Evolutionary conservation across 176 grass and related monocot species (phyloP).

Genomic region (Lolium multiflorum): DNA sequence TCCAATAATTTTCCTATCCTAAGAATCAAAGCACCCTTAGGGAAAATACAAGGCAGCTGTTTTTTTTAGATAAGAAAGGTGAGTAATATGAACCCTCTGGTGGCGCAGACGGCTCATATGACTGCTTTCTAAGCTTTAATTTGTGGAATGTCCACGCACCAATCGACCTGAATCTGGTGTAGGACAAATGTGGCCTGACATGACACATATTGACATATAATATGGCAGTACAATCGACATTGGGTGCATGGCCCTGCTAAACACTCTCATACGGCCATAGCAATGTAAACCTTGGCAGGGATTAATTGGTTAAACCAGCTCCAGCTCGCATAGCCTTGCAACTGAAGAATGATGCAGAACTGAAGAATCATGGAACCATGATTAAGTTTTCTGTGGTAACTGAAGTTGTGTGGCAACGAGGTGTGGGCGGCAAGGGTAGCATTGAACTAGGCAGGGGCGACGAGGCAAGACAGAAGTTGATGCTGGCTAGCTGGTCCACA

Average conservation of each 20-base stretch:
- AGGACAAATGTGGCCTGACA: not conserved
- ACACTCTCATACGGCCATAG: not conserved
- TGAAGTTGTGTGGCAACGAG: conserved; percentile 21
- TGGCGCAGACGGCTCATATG: no score
- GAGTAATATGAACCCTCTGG: no score
- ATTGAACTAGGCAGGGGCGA: conserved; percentile 25
- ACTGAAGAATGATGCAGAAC: not conserved
- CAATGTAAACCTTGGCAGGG: not conserved
- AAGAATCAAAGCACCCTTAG: no score
- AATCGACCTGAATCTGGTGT: no score
- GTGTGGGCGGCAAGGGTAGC: conserved; percentile 29
- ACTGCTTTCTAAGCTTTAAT: no score
- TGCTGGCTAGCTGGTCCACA: conserved; percentile 33
- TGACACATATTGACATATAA: conserved; percentile 14
- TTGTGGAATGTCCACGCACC: no score
- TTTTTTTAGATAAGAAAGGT: no score
- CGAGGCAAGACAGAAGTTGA: conserved; percentile 28
- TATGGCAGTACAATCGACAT: not conserved
- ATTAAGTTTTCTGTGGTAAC: not conserved
- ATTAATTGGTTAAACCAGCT: conserved; percentile 9
- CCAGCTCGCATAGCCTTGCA: conserved; percentile 31
- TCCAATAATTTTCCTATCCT: no score
- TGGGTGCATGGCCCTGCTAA: no score
- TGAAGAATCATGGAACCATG: conserved; percentile 20
- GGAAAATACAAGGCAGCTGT: no score